Evolutionary conservation across 169 alveolate genomes (phyloP), one percentile per base, ranked within the genome.

Genomic region (Cryptosporidium ubiquitum): DNA sequence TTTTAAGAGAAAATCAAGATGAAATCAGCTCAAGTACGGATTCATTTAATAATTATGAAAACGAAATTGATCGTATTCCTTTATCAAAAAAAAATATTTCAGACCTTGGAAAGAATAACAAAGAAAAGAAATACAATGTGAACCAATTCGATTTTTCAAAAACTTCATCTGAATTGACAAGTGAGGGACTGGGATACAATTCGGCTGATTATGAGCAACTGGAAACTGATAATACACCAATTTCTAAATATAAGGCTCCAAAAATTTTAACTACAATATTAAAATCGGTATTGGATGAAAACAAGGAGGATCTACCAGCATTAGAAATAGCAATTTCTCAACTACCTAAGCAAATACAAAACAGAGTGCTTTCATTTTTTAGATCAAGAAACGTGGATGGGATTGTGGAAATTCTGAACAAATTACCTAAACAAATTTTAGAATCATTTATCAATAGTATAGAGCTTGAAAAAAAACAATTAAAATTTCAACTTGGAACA

Each of bases 361-460:
- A 42, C 20, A 79, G 33, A 39, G 37, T 66, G 16, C 64, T 58
- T 7, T 14, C 74, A 2, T 61, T 79, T 3, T 61, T 79, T 58
- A 79, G 89, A 79, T 61, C 74, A 14, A 79, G 61, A 52, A 39
- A 79, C 35, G 39, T 79, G 12, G 89, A 79, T 42, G 69, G 89
- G 12, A 61, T 79, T 26, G 39, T 61, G 6, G 89, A 79, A 47
- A 0, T 61, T 12, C 4, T 79, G 9, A 37, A 35, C 12, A 61
- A 64, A 40, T 42, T 61, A 64, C 61, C 73, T 18, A 66, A 55
- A n/a, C 18, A 58, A 31, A 18, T 42, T 58, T 18, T 79, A 14
- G 89, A 79, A 37, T 61, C 74, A 39, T 79, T 79, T 26, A 40
- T 79, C 14, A 64, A 79, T 40, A 79, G 68, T 61, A 58, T 79